Conservation (phyloP, 139 green algal species). For the Chlorella sp. region DNA sequence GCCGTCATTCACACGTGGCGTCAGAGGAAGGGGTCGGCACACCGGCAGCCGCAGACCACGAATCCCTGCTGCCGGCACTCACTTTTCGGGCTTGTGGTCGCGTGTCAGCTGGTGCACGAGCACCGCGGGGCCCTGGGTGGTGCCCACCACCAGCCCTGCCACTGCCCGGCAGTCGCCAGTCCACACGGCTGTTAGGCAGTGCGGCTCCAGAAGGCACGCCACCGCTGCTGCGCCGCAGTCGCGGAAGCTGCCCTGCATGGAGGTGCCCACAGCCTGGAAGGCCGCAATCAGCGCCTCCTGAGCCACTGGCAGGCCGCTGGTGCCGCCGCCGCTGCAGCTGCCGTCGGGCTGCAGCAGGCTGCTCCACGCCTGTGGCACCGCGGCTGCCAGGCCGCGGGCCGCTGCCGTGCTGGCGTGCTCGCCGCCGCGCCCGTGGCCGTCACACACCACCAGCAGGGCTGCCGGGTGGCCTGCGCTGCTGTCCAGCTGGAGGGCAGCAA, state of each 20-base stretch:
- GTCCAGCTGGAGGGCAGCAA: not conserved
- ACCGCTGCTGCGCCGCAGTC: not conserved
- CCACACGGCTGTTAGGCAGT: conserved; percentile 57
- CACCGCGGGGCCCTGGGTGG: not conserved
- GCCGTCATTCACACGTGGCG: no score
- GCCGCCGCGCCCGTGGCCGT: conserved; percentile 4
- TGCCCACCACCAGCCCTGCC: conserved; percentile 32
- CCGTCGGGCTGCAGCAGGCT: not conserved
- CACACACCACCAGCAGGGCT: not conserved
- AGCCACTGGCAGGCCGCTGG: not conserved
- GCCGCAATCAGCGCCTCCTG: not conserved
- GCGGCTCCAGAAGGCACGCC: not conserved
- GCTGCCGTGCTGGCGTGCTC: not conserved
- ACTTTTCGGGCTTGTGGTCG: conserved; percentile 65
- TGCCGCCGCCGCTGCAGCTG: not conserved
- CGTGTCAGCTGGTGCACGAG: conserved; percentile 48
- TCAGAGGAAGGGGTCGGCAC: no score
- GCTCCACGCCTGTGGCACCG: not conserved
- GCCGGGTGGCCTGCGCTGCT: no score
- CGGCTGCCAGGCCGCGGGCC: conserved; percentile 3
- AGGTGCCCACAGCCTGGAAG: not conserved
- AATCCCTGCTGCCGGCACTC: not conserved
- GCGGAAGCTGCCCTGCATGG: not conserved
- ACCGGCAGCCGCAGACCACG: not conserved
- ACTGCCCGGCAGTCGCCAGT: conserved; percentile 66